A percentile compares a stretch with the other conserved stretches of the same genome.
These are phyloP conservation scores for Tetrastigma voinierianum DNA, from an alignment of 164 flowering plant species.

Conservation along the genomic window DNA sequence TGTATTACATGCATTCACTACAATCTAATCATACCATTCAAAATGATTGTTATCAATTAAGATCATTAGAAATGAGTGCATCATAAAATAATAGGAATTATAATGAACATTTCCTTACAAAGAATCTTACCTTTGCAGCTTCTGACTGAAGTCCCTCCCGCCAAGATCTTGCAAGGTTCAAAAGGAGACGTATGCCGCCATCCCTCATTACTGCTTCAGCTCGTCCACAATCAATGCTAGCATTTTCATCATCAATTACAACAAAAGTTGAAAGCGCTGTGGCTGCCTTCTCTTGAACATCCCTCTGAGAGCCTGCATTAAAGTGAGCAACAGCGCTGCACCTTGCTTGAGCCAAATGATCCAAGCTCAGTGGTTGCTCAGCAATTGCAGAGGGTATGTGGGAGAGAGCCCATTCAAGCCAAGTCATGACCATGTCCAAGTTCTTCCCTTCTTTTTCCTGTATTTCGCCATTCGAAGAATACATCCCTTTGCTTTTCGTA, in stretches of 20 bases:
- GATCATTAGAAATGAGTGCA: not conserved
- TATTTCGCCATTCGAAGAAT: constrained; percentile 68
- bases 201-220: constrained; percentile 90
- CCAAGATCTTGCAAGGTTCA: constrained; percentile 80
- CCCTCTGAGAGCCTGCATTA: constrained; percentile 88
- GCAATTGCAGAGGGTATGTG: constrained; percentile 83
- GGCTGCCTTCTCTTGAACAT: constrained; percentile 98
- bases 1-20: not conserved
- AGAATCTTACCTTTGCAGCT: constrained; percentile 74
- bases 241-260: constrained; percentile 93
- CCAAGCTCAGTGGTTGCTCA: constrained; percentile 73
- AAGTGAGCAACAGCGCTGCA: constrained; percentile 65
- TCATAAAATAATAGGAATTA: not conserved
- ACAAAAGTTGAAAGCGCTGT: constrained; percentile 97
- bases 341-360: constrained; percentile 92
- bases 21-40: not conserved
- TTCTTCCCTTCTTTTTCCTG: constrained; percentile 36
- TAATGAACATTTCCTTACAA: not conserved
- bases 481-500: constrained; percentile 47
- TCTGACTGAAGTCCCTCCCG: constrained; percentile 95
- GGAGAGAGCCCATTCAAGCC: constrained; percentile 92
- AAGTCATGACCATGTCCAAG: constrained; percentile 65
- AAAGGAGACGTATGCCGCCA: constrained; percentile 85
- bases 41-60: not conserved
- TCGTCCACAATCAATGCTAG: constrained; percentile 74